Conservation (phyloP, 306 rosid genomes). For the Citrullus colocynthis region DNA sequence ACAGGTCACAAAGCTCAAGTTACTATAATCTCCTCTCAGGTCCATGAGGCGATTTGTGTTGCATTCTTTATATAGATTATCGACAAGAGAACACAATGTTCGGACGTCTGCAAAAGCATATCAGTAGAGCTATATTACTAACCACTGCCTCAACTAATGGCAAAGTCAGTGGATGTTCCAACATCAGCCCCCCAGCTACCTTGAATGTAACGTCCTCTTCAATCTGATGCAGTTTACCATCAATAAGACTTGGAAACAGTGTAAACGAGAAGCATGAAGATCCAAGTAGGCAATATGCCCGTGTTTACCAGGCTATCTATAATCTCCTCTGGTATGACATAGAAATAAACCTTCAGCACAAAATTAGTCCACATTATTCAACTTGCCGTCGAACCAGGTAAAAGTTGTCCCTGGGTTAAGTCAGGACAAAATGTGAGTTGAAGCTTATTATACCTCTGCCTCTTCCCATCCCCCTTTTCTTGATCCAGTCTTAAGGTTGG, state of each 20-base stretch:
- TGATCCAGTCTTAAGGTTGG: conserved; percentile 73
- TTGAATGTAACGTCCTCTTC: conserved; percentile 65
- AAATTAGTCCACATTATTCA: background rate
- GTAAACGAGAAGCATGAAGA: conserved; percentile 1
- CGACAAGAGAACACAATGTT: background rate
- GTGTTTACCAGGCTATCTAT: conserved; percentile 58
- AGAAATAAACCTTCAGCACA: conserved; percentile 60
- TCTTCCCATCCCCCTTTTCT: conserved; percentile 69
- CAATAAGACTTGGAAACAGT: conserved; percentile 5
- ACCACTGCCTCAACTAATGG: conserved; percentile 92
- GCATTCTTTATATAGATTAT: background rate
- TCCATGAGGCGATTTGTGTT: background rate
- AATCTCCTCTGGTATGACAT: conserved; percentile 67
- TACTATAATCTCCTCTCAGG: background rate
- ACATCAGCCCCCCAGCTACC: conserved; percentile 86
- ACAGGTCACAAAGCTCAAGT: background rate
- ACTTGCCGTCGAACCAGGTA: background rate
- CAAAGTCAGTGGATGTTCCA: conserved; percentile 76
- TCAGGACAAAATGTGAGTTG: background rate
- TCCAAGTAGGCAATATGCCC: background rate
- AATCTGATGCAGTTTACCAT: conserved; percentile 47
- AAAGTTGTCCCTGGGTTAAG: background rate
- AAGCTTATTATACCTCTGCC: conserved; percentile 55
- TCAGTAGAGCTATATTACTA: conserved; percentile 11
- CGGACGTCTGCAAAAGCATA: background rate